Conservation (phyloP, 2,329 filamentous ascomycete genomes). For the Hypomyces perniciosus region DNA sequence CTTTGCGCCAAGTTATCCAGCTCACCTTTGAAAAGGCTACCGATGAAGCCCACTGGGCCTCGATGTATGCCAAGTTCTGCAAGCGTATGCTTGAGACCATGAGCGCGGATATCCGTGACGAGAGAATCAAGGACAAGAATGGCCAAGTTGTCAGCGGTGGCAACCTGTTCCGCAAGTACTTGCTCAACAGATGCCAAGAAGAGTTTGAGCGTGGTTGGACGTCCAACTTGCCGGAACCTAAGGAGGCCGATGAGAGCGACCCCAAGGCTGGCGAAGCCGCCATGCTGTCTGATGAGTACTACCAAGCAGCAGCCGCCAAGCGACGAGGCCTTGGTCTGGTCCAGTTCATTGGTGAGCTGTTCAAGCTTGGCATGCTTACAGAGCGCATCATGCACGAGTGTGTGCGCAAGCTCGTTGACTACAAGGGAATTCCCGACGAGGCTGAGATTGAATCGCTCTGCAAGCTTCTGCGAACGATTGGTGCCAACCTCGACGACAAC, state of each 20-base stretch:
- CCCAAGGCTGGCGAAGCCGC: constrained; percentile 63
- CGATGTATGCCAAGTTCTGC: constrained; percentile 98
- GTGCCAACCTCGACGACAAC: constrained; percentile 73
- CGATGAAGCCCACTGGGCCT: constrained; percentile 96
- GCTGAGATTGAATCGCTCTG: constrained; percentile 93
- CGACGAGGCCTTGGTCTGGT: constrained; percentile 94
- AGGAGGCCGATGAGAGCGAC: constrained; percentile 53
- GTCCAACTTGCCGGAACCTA: constrained; percentile 68
- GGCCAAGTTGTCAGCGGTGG: constrained; percentile 86
- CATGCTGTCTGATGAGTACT: constrained; percentile 95
- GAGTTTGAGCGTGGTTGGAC: constrained; percentile 99
- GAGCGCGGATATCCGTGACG: constrained; percentile 90
- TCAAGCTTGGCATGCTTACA: constrained; percentile 97
- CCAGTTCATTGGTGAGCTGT: constrained; percentile 98
- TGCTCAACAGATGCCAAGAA: constrained; percentile 96
- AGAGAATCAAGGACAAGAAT: constrained; percentile 86
- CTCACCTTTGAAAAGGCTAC: constrained; percentile 99
- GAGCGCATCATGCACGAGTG: constrained; percentile 99
- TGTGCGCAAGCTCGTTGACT: constrained; percentile 94
- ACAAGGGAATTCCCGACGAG: constrained; percentile 87
- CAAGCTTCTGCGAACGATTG: constrained; percentile 88
- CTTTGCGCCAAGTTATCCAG: constrained; percentile 94
- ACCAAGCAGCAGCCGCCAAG: constrained; percentile 87
- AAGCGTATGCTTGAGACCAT: constrained; percentile 94
- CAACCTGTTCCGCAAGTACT: constrained; percentile 94